Evolutionary conservation across 805 yeast genomes (phyloP).

Genomic region (Kregervanrija fluxuum): DNA sequence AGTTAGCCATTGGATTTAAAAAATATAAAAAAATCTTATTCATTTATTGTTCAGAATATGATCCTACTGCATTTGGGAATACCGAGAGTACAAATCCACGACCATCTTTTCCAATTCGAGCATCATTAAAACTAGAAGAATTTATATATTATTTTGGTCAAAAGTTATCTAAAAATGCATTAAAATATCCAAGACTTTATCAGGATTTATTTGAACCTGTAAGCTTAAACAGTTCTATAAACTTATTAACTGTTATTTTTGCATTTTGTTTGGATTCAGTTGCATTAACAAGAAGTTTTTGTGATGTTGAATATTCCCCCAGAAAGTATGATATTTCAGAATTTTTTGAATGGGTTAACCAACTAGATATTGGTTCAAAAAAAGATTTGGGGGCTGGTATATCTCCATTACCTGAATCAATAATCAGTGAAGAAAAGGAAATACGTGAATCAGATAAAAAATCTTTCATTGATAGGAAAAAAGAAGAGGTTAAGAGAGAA

Average conservation of each 20-base stretch:
- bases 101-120: conserved; percentile 18
- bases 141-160: conserved; percentile 22
- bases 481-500: conserved; percentile 3
- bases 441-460: not conserved
- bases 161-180: conserved; percentile 21
- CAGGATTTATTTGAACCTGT: conserved; percentile 20
- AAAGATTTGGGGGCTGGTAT: not conserved
- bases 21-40: conserved; percentile 19
- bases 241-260: conserved; percentile 22
- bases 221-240: conserved; percentile 22
- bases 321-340: conserved; percentile 23
- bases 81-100: not conserved
- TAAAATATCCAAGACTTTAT: conserved; percentile 20
- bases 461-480: conserved; percentile 3
- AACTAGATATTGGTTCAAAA: conserved; percentile 13
- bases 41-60: conserved; percentile 21
- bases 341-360: conserved; percentile 19
- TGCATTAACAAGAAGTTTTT: conserved; percentile 13
- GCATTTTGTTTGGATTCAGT: conserved; percentile 21
- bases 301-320: conserved; percentile 17
- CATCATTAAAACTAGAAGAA: conserved; percentile 20
- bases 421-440: not conserved
- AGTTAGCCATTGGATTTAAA: conserved; percentile 26
- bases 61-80: not conserved
- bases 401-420: not conserved